Evolutionary conservation across 2,329 filamentous ascomycete species (phyloP).

Genomic region (Hymenoscyphus fructigenus): DNA sequence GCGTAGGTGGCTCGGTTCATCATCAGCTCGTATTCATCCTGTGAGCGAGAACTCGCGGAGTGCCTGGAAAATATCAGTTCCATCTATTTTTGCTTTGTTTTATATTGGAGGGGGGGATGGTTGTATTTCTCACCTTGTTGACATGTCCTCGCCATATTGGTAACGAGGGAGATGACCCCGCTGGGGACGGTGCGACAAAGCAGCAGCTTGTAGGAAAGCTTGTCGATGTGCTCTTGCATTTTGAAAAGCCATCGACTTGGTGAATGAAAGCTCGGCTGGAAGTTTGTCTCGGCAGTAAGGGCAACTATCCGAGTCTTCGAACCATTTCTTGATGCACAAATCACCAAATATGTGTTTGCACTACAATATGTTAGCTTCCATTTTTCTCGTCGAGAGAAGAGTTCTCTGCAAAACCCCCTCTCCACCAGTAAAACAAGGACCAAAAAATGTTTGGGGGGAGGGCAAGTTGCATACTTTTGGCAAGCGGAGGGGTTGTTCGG

Average conservation of each 20-base stretch:
- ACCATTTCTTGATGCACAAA: conserved; percentile 65
- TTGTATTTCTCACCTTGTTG: conserved; percentile 5
- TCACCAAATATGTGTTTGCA: conserved; percentile 66
- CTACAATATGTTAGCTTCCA: neutral
- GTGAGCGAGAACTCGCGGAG: neutral
- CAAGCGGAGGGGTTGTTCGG: conserved; percentile 56
- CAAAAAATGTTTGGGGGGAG: neutral
- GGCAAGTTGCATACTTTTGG: conserved; percentile 41
- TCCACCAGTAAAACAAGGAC: neutral
- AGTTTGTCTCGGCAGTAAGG: conserved; percentile 65
- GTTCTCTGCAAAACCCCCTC: neutral
- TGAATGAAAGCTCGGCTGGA: conserved; percentile 45
- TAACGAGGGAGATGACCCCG: conserved; percentile 5
- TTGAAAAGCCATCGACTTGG: conserved; percentile 18
- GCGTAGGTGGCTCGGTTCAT: conserved; percentile 7
- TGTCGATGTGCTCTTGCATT: conserved; percentile 16
- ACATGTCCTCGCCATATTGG: conserved; percentile 7
- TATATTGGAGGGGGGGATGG: neutral
- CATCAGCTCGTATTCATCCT: conserved; percentile 19
- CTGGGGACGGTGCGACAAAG: neutral
- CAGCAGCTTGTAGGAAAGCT: conserved; percentile 10
- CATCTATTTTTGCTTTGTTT: neutral
- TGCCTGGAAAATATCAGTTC: neutral
- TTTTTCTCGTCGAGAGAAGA: neutral
- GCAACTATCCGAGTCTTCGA: conserved; percentile 60